A percentile compares a stretch with the other conserved stretches of the same genome.
phyloP scores from a whole-genome alignment of 441 rosid species.

The Erysimum cheiri region DNA sequence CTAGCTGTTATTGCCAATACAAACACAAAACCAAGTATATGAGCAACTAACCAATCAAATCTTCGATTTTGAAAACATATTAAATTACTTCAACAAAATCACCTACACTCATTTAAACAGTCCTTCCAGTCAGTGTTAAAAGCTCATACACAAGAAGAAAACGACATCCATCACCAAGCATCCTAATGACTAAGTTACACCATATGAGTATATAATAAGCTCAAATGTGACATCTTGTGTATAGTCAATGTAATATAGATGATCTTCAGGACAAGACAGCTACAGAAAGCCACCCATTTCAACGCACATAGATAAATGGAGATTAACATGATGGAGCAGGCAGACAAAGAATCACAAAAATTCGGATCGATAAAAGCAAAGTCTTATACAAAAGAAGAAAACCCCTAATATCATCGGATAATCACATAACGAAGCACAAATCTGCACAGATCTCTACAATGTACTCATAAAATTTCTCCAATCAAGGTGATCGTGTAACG shows the following conservation, averaged over 20 bases:
- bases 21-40: slow-evolving; percentile 13
- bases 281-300: slow-evolving; percentile 2
- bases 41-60: neutral
- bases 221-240: slow-evolving; percentile 3
- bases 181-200: neutral
- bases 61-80: neutral
- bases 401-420: neutral
- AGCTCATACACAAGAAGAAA: slow-evolving; percentile 9
- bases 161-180: neutral
- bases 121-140: neutral
- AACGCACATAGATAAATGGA: neutral
- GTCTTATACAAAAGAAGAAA: slow-evolving; percentile 2
- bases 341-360: neutral
- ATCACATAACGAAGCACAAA: slow-evolving; percentile 16
- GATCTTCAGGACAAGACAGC: slow-evolving; percentile 7
- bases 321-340: slow-evolving; percentile 3
- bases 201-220: neutral
- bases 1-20: slow-evolving; percentile 7
- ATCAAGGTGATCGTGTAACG: neutral
- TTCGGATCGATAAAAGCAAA: slow-evolving; percentile 2
- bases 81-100: neutral
- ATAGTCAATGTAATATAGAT: neutral
- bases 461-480: neutral
- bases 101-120: slow-evolving; percentile 1
- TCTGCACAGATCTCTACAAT: slow-evolving; percentile 33